Conservation (phyloP, 192 early-diverging fungal species). For the Funneliformis geosporum region DNA sequence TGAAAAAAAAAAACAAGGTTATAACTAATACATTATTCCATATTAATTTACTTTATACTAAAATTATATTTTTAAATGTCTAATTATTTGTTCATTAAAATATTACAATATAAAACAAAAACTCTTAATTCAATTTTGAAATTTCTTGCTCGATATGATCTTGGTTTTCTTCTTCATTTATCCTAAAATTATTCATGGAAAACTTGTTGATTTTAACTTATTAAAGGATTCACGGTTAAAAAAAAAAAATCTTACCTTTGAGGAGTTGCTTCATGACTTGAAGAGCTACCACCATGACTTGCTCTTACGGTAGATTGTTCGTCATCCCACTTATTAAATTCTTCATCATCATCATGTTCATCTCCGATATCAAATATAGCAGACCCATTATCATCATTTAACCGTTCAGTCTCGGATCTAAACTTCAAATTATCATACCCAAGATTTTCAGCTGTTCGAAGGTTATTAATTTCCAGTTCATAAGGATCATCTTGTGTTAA, state of each 20-base stretch:
- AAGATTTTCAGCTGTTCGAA: slow-evolving; percentile 47
- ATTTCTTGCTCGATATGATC: slow-evolving; percentile 13
- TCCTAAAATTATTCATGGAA: background rate
- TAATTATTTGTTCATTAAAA: too few species aligned
- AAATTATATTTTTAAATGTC: too few species aligned
- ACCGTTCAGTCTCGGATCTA: slow-evolving; percentile 22
- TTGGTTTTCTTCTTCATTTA: background rate
- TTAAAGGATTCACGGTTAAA: background rate
- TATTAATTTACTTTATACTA: too few species aligned
- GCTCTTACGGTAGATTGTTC: slow-evolving; percentile 6
- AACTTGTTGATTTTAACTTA: background rate
- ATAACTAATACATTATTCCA: too few species aligned
- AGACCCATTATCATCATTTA: slow-evolving; percentile 47
- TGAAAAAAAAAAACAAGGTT: too few species aligned
- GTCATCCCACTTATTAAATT: slow-evolving; percentile 31
- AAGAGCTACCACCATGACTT: slow-evolving; percentile 9
- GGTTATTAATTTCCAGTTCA: slow-evolving; percentile 62
- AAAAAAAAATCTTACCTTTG: slow-evolving; percentile 6
- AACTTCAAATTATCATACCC: slow-evolving; percentile 53
- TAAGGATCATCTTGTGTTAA: slow-evolving; percentile 58
- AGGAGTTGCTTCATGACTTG: background rate
- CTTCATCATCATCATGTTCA: slow-evolving; percentile 48
- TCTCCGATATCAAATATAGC: slow-evolving; percentile 66
- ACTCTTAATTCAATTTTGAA: slow-evolving; percentile 26
- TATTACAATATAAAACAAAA: too few species aligned